Evolutionary conservation across 257 asterid species (phyloP), one percentile per base, ranked within the genome.

Genomic region (Anisodus acutangulus): DNA sequence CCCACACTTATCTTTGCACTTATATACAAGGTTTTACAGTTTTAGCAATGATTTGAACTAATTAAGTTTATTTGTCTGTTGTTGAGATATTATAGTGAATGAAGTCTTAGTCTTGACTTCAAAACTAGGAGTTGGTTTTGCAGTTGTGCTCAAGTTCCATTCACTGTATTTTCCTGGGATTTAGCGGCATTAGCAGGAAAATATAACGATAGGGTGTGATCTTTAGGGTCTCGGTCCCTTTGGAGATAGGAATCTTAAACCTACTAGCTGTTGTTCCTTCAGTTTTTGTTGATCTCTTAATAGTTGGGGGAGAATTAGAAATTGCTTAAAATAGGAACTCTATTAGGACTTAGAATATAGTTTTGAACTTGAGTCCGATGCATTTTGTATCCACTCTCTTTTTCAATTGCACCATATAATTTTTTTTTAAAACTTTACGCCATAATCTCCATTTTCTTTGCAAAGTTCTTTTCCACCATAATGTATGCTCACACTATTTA

Each of bases 41-140:
- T 63, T 22, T 55, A 15, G 60, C 60, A 55, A 55, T 55, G 60
- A 55, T 55, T 55, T 55, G 49, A 13, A 22, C 43, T 49, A 74
- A 35, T 74, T 22, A 49, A 76, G n/a, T 76, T 76, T 78, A 53
- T 78, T 53, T 78, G 47, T 53, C 60, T 26, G 64, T 78, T 78
- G 9, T 31, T 78, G 64, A 53, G 49, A 78, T 78, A 31, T 55
- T 15, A 12, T 76, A 76, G 43, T 76, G 26, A 51, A 74, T 76
- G 3, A 53, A 53, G 49, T 74, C 74, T 67, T 67, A 35, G 12
- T 69, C 47, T 78, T 53, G 45, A 26, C 49, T 78, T 53, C 45
- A 8, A 53, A 54, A 26, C 15, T 2, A 31, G 47, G 60, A 53
- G n/a, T 78, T 53, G 81, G 8, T 78, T 53, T 78, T 78, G 64